Evolutionary conservation across 306 rosid genomes (phyloP), one percentile per base, ranked within the genome.

Genomic region (Begonia masoniana): DNA sequence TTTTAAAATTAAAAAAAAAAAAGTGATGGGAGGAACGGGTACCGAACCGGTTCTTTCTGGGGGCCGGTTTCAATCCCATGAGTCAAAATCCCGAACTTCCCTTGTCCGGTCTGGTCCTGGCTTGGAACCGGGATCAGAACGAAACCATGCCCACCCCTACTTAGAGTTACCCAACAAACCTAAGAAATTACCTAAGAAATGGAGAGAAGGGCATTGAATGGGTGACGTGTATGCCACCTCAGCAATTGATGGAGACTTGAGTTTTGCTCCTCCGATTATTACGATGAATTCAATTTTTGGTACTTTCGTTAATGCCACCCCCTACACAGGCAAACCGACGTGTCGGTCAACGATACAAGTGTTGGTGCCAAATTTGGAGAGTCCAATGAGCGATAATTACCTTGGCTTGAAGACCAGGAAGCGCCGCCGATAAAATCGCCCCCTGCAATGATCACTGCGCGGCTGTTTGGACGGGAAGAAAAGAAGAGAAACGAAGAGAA

Each of bases 241-340:
- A 14, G 35, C 76, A 51, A 82, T 51, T 0, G 41, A 41, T 4
- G 77, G 62, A 7, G 82, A 57, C 69, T 15, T 65, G 19, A 82
- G 75, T 69, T 71, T 85, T 1, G 92, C 97, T 6, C 97, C 96
- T 58, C 92, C 89, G 9, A 91, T 62, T n/a, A 91, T 76, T 43
- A 91, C 62, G n/a, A 85, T 1, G 45, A 67, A 74, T 59, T 91
- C 83, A 48, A 91, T 71, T 62, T 77, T 83, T 0, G 92, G 84
- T 13, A 78, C 94, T 66, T 78, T 85, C 2, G 73, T 78, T 4
- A 91, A 47, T 13, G 92, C 88, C 69, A 76, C 56, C 0, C 96
- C 94, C 97, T 88, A 48, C 65, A 56, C 2, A 31, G 39, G 8
- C 39, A 31, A 31, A 6, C 39, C 9, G 39, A 31, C 39, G 3